phyloP scores from a whole-genome alignment of 441 rosid species.

The Populus hybrid region DNA sequence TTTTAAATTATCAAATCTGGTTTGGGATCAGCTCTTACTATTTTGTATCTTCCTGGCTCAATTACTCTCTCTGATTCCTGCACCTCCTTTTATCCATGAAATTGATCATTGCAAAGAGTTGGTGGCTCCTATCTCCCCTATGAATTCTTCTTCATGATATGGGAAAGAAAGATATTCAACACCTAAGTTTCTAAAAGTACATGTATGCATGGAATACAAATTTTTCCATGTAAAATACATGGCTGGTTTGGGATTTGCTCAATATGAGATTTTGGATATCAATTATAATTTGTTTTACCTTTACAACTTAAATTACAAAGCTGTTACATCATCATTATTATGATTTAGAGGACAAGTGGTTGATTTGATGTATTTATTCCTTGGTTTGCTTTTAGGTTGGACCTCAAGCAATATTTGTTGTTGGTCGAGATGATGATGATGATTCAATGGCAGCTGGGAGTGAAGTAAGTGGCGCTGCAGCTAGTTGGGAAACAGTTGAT shows the following conservation, averaged over 20 bases:
- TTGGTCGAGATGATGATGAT: constrained; percentile 92
- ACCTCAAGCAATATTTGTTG: constrained; percentile 96
- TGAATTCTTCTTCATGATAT: background rate
- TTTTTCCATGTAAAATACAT: background rate
- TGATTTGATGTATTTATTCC: constrained; percentile 22
- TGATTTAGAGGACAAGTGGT: constrained; percentile 10
- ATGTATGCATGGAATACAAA: background rate
- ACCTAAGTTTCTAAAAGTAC: background rate
- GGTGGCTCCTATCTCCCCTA: background rate
- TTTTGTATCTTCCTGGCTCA: background rate
- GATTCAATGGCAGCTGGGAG: constrained; percentile 82
- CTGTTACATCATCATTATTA: background rate
- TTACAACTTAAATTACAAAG: background rate
- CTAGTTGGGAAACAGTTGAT: constrained; percentile 95
- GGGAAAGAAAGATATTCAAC: background rate
- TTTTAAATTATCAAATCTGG: background rate
- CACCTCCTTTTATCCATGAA: background rate
- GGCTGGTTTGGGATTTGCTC: background rate
- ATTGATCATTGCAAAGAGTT: background rate
- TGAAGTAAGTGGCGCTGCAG: constrained; percentile 79
- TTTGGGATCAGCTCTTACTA: background rate
- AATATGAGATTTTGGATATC: background rate
- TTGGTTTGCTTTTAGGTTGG: constrained; percentile 67
- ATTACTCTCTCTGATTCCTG: background rate
- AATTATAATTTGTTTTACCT: background rate